Conservation (phyloP, 768 basidiomycete genomes). For the Brasilioporus rufonigricans region DNA sequence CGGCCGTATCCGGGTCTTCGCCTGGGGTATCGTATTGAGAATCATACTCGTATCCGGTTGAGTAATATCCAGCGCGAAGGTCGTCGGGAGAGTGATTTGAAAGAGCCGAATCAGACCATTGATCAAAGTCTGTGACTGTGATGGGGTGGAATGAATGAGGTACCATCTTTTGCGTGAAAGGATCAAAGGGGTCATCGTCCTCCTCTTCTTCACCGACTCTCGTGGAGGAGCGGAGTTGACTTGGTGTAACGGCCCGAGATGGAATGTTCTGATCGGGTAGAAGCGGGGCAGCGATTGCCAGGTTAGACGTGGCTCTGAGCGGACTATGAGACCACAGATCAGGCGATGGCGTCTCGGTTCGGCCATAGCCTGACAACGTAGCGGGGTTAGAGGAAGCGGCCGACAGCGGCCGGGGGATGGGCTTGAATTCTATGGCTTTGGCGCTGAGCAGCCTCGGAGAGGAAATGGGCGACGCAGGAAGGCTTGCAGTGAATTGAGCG, state of each 20-base stretch:
- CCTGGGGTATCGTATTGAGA: slow-evolving; percentile 29
- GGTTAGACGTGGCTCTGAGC: slow-evolving; percentile 71
- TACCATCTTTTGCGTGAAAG: slow-evolving; percentile 48
- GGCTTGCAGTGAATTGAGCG: slow-evolving; percentile 72
- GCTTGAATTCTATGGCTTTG: slow-evolving; percentile 87
- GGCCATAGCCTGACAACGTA: slow-evolving; percentile 42
- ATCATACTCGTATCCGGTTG: slow-evolving; percentile 32
- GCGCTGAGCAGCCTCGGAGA: slow-evolving; percentile 86
- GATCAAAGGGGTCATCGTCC: slow-evolving; percentile 86
- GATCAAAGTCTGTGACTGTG: slow-evolving; percentile 62
- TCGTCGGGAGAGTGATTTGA: slow-evolving; percentile 56
- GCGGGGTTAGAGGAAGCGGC: slow-evolving; percentile 59
- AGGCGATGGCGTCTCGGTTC: slow-evolving; percentile 83
- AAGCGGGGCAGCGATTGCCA: slow-evolving; percentile 89
- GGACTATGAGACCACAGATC: slow-evolving; percentile 83
- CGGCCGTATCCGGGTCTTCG: slow-evolving; percentile 51
- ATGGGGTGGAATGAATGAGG: slow-evolving; percentile 63
- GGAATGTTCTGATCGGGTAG: slow-evolving; percentile 62
- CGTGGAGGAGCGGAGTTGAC: slow-evolving; percentile 64
- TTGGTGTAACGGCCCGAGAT: slow-evolving; percentile 63
- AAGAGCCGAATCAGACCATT: slow-evolving; percentile 52
- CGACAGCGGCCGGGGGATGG: slow-evolving; percentile 76
- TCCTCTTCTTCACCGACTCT: slow-evolving; percentile 61
- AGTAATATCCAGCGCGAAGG: slow-evolving; percentile 34
- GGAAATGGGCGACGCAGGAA: slow-evolving; percentile 80